Evolutionary conservation across 768 basidiomycete genomes (phyloP).

Genomic region (Termitomyces sp.): DNA sequence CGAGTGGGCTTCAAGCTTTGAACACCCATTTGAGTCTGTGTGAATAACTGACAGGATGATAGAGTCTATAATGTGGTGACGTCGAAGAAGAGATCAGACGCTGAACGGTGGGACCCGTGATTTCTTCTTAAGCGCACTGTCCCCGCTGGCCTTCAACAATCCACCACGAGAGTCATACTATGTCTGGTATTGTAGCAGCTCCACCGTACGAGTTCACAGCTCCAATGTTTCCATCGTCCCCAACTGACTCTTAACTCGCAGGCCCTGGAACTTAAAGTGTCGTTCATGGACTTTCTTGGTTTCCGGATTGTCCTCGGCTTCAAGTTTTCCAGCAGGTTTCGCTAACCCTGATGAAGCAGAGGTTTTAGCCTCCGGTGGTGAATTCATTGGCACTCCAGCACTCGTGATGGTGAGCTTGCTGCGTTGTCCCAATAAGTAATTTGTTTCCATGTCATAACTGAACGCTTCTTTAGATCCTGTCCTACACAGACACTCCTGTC

Average conservation of each 20-base stretch:
- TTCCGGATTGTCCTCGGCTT: constrained; percentile 14
- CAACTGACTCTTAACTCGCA: constrained; percentile 2
- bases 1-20: too few species aligned
- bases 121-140: too few species aligned
- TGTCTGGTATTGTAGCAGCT: not conserved
- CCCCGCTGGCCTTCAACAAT: too few species aligned
- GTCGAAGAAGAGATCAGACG: too few species aligned
- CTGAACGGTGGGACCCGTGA: too few species aligned
- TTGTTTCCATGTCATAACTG: not conserved
- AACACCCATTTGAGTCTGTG: too few species aligned
- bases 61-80: too few species aligned
- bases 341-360: constrained; percentile 23
- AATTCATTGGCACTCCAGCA: constrained; percentile 27
- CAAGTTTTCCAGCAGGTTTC: constrained; percentile 29
- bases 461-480: constrained; percentile 19
- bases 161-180: not conserved
- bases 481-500: constrained; percentile 28
- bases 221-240: not conserved
- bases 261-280: constrained; percentile 29
- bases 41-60: too few species aligned
- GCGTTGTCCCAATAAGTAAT: not conserved
- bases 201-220: not conserved
- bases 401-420: constrained; percentile 18
- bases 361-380: constrained; percentile 20
- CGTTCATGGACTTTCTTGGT: constrained; percentile 24